phyloP scores from a whole-genome alignment of 1,284 basidiomycete species.

The Apiotrichum gamsii region DNA sequence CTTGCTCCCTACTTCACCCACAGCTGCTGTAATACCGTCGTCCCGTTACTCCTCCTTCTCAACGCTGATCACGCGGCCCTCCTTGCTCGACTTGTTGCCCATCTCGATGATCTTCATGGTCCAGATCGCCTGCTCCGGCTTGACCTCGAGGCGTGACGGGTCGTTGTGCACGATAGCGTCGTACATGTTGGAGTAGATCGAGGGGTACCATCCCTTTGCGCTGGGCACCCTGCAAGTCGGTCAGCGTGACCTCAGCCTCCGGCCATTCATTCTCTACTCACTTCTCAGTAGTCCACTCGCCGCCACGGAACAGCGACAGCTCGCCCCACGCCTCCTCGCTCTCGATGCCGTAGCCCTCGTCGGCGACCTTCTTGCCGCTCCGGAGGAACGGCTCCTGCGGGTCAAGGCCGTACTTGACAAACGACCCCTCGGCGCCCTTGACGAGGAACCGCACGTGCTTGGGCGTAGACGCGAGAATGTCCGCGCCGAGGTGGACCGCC shows the following conservation, averaged over 20 bases:
- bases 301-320: constrained; percentile 6
- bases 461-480: constrained; percentile 59
- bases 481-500: constrained; percentile 62
- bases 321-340: constrained; percentile 18
- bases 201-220: constrained; percentile 22
- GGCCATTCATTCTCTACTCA: not conserved
- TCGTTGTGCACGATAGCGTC: constrained; percentile 24
- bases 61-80: constrained; percentile 21
- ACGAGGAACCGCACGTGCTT: constrained; percentile 61
- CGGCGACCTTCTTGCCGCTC: constrained; percentile 16
- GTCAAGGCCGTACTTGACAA: constrained; percentile 69
- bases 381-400: constrained; percentile 60
- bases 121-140: constrained; percentile 25
- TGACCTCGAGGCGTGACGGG: constrained; percentile 19
- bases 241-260: no score
- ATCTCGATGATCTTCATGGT: constrained; percentile 28
- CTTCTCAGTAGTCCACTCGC: constrained; percentile 6
- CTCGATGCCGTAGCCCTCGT: constrained; percentile 22
- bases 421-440: constrained; percentile 60
- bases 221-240: constrained; percentile 1
- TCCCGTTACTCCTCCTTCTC: constrained; percentile 6
- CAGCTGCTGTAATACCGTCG: no score
- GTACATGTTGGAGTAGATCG: constrained; percentile 24
- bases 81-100: constrained; percentile 26
- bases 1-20: no score